Evolutionary conservation across 2,329 filamentous ascomycete species (phyloP).

Genomic region (Pseudogymnoascus sp.): DNA sequence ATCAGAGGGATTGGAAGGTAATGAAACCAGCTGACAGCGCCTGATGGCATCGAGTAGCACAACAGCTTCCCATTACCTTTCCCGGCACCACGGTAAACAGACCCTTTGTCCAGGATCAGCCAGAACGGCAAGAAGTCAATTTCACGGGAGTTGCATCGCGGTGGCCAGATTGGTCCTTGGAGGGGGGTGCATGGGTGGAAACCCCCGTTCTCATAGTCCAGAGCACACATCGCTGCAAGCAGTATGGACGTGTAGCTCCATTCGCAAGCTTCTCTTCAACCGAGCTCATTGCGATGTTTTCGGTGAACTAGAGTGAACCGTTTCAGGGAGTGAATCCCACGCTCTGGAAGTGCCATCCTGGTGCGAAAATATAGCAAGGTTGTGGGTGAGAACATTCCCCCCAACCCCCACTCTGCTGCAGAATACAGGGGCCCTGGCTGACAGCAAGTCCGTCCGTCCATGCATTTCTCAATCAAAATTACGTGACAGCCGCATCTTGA

Average conservation of each 20-base stretch:
- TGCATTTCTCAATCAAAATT: neutral
- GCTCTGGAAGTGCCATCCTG: neutral
- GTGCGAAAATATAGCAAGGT: neutral
- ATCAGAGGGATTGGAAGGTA: neutral
- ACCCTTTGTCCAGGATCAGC: neutral
- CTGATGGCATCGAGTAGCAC: neutral
- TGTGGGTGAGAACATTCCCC: neutral
- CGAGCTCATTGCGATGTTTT: neutral
- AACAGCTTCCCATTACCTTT: neutral
- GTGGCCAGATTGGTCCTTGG: neutral
- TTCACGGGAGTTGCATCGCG: neutral
- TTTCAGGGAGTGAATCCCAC: neutral
- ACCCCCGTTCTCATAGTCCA: neutral
- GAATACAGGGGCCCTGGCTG: neutral
- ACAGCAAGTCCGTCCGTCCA: neutral
- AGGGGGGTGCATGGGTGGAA: neutral
- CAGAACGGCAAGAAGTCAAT: neutral
- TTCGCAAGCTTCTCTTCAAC: neutral
- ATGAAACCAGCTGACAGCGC: neutral
- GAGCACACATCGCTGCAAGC: neutral
- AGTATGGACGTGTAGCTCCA: neutral
- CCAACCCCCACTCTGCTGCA: neutral
- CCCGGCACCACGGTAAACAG: neutral
- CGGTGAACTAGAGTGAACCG: neutral
- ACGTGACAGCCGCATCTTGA: neutral